Conservation (phyloP, 75 land plant species). For the Azolla pinnata region DNA sequence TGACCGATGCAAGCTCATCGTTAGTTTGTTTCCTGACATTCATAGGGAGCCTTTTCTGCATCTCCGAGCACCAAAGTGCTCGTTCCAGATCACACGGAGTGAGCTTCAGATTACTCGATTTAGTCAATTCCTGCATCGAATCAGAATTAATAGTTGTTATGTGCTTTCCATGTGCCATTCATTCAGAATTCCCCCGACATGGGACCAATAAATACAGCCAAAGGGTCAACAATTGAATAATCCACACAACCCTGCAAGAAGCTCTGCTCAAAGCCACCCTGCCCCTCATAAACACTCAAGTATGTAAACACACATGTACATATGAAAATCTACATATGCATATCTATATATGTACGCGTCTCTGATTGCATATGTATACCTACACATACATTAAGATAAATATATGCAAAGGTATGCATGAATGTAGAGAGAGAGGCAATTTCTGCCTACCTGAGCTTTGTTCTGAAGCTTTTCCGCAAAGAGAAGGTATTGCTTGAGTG, state of each 20-base stretch:
- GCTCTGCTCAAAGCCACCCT: too few species aligned
- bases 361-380: not conserved
- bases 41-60: constrained; percentile 19
- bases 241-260: too few species aligned
- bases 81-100: constrained; percentile 78
- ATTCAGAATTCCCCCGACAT: too few species aligned
- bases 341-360: not conserved
- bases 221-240: too few species aligned
- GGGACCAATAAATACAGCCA: too few species aligned
- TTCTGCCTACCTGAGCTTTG: constrained; percentile 55
- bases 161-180: too few species aligned
- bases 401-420: not conserved
- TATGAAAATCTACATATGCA: not conserved
- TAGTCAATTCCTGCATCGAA: not conserved
- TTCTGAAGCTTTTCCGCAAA: constrained; percentile 54
- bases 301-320: not conserved
- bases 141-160: not conserved
- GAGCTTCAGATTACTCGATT: constrained; percentile 12
- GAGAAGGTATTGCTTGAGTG: constrained; percentile 56
- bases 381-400: not conserved
- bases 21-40: too few species aligned
- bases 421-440: not conserved
- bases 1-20: too few species aligned
- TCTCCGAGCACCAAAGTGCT: constrained; percentile 66
- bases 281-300: not conserved